Evolutionary conservation across 139 green algal genomes (phyloP).

Genomic region (Nannochloris sp.): DNA sequence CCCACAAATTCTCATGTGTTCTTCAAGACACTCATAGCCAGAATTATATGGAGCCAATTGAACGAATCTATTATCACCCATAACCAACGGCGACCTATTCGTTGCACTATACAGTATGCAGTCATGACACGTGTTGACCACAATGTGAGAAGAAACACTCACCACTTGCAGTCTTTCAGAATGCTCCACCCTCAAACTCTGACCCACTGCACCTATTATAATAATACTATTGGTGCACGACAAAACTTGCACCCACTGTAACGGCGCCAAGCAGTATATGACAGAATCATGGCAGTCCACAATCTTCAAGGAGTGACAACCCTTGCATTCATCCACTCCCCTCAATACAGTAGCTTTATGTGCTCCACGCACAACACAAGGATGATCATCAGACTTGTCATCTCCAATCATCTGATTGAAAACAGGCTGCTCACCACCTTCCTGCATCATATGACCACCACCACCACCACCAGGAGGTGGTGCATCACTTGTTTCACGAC

Average conservation of each 20-base stretch:
- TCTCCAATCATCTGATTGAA: neutral
- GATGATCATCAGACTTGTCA: neutral
- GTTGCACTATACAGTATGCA: conserved; percentile 71
- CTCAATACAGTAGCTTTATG: conserved; percentile 64
- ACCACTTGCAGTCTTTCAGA: conserved; percentile 69
- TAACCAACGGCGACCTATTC: conserved; percentile 51
- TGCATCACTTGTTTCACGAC: too few relatives aligned
- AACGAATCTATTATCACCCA: conserved; percentile 71
- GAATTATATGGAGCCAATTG: conserved; percentile 77
- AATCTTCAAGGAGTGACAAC: conserved; percentile 22
- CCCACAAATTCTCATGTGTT: conserved; percentile 49
- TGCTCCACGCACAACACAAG: conserved; percentile 39
- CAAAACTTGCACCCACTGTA: conserved; percentile 58
- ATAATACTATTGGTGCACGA: conserved; percentile 77
- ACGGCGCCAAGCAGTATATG: conserved; percentile 73
- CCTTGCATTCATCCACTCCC: conserved; percentile 54
- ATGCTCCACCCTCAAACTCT: conserved; percentile 60
- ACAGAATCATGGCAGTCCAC: conserved; percentile 75
- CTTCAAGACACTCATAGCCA: conserved; percentile 54
- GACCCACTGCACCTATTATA: conserved; percentile 56
- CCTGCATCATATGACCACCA: too few relatives aligned
- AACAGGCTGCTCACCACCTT: neutral
- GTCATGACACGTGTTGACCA: conserved; percentile 68
- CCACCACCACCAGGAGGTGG: too few relatives aligned
- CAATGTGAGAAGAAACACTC: conserved; percentile 35